A percentile compares a stretch with the other conserved stretches of the same genome.
Conservation (phyloP, 169 alveolate species). For the Plasmodium inui region DNA sequence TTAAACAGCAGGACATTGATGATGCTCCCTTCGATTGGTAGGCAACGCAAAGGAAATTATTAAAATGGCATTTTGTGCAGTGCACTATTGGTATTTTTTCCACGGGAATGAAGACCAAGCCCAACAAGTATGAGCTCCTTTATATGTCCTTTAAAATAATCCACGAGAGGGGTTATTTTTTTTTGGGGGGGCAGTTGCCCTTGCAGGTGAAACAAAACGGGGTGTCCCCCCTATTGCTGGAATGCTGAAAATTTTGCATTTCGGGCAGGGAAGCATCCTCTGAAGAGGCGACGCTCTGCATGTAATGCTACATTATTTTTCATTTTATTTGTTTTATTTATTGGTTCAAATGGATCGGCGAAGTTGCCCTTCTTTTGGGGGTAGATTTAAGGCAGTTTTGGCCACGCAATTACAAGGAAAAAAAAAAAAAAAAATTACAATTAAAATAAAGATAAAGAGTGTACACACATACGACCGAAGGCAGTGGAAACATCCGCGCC, state of each 20-base stretch:
- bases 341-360: background rate
- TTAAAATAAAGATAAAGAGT: background rate
- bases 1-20: background rate
- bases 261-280: background rate
- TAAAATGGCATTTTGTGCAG: conserved; percentile 1
- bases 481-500: background rate
- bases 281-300: background rate
- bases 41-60: background rate
- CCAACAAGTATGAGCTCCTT: background rate
- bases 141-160: background rate
- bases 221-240: background rate
- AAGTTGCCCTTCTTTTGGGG: background rate
- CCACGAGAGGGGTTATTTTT: background rate
- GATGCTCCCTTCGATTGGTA: background rate
- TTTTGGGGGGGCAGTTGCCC: background rate
- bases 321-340: background rate
- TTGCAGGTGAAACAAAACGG: background rate
- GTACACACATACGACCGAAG: background rate
- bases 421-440: background rate
- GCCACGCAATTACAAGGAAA: background rate
- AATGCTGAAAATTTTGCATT: background rate
- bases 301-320: background rate
- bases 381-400: background rate
- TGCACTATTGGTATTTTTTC: background rate
- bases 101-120: background rate